These are phyloP conservation scores for Fraxinus sp. DNA, from an alignment of 305 asterid species.

Conservation along the genomic window DNA sequence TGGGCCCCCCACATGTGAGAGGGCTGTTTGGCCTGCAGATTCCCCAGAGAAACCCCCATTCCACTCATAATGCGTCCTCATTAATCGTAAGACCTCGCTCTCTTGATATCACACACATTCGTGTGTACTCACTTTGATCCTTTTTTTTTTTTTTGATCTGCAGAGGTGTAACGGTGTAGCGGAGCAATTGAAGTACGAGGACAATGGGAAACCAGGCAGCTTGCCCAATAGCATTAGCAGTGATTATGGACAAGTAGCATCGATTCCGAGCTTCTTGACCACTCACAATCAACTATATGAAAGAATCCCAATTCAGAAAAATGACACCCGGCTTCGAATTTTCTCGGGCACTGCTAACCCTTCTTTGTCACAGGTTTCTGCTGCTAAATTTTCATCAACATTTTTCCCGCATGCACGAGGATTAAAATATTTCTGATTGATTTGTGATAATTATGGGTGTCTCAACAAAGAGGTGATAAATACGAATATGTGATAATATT, in stretches of 20 bases:
- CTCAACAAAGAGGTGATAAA: not conserved
- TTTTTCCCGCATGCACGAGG: not conserved
- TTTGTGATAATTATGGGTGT: not conserved
- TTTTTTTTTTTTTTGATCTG: not conserved
- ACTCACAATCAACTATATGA: constrained; percentile 28
- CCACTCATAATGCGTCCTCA: constrained; percentile 21
- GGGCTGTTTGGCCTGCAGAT: constrained; percentile 53
- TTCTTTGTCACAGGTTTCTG: constrained; percentile 64
- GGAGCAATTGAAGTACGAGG: constrained; percentile 55
- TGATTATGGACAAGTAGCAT: constrained; percentile 34
- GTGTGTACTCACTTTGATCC: not conserved
- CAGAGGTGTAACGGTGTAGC: constrained; percentile 52
- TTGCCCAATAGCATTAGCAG: constrained; percentile 30
- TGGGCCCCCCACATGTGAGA: too few species aligned
- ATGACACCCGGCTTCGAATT: constrained; percentile 70
- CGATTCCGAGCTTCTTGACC: constrained; percentile 55
- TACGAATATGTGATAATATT: not conserved
- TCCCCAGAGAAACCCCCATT: constrained; percentile 21
- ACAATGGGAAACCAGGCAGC: constrained; percentile 49
- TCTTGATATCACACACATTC: not conserved
- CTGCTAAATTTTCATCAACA: not conserved
- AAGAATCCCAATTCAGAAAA: constrained; percentile 30
- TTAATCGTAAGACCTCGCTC: constrained; percentile 35
- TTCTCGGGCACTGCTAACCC: constrained; percentile 97
- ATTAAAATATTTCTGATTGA: not conserved